Evolutionary conservation across 176 grass and related monocot genomes (phyloP), one percentile per base, ranked within the genome.

Genomic region (sorghum (Sorghum bicolor)): DNA sequence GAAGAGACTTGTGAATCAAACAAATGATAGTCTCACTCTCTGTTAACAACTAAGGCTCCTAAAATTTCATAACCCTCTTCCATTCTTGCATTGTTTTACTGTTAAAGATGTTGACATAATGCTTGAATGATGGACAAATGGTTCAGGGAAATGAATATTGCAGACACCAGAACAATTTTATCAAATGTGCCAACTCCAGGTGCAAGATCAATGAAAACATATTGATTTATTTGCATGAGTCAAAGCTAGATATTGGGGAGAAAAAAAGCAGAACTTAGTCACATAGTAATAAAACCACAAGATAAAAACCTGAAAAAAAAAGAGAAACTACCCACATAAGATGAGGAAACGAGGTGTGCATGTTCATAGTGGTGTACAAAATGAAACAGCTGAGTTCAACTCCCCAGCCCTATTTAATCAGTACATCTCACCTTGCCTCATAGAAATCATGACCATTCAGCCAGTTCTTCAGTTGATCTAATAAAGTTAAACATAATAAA

Each of bases 161-260:
- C 67, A 73, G 13, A 78, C 41, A 78, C 28, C 40, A 69, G 5
- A 62, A 34, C 3, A 79, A 68, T 70, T 33, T 61, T 17, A 70
- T 25, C 7, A 76, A 87, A 62, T 82, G 33, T 26, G 69, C 12
- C 57, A 88, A 63, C 74, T 40, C 33, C 40, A 78, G 14, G 40
- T 45, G 10, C 78, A 88, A 47, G 65, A 71, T 31, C 32, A 44
- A 78, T 40, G 30, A 58, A 79, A 44, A 33, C 5, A 50, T 43
- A 72, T 79, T 20, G 13, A 83, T 34, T 3, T 33, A 65, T 43
- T 76, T 64, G 43, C 55, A 55, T 66, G n/a, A 11, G 17, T 72
- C 29, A 39, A 74, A 65, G 37, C 45, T 36, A 53, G 72, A 43
- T 31, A 33, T 36, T 77, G 29, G 29, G 52, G 17, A 67, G 12